phyloP scores from a whole-genome alignment of 805 yeast genomes.

The Babjeviella inositovora region DNA sequence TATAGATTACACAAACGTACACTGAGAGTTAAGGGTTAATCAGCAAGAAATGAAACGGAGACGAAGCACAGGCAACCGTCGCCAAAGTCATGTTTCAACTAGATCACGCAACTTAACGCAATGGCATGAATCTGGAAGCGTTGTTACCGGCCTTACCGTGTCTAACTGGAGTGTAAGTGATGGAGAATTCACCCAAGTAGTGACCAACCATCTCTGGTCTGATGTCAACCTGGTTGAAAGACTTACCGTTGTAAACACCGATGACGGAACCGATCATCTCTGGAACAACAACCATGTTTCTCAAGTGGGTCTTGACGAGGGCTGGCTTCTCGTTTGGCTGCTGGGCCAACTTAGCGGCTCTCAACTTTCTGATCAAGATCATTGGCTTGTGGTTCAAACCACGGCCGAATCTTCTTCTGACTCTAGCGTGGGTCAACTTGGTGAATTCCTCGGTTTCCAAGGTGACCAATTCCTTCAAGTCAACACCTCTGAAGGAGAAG shows the following conservation, averaged over 20 bases:
- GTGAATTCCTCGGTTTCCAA: slow-evolving; percentile 94
- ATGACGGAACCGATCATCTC: slow-evolving; percentile 99
- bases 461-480: slow-evolving; percentile 84
- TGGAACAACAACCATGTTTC: slow-evolving; percentile 98
- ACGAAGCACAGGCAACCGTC: no score
- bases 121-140: no score
- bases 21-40: no score
- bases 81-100: no score
- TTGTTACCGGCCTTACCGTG: slow-evolving; percentile 99
- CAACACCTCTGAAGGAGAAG: slow-evolving; percentile 98
- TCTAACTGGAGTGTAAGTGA: slow-evolving; percentile 98
- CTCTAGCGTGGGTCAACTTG: slow-evolving; percentile 95
- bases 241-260: slow-evolving; percentile 99
- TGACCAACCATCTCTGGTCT: slow-evolving; percentile 99
- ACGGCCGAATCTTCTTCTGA: slow-evolving; percentile 98
- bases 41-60: no score
- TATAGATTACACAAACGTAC: no score
- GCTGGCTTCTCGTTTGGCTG: slow-evolving; percentile 94
- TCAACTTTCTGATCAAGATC: slow-evolving; percentile 93
- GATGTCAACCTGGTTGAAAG: slow-evolving; percentile 96
- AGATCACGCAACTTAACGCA: no score
- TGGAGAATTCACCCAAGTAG: slow-evolving; percentile 99
- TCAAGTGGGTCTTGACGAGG: slow-evolving; percentile 95
- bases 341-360: slow-evolving; percentile 90
- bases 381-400: slow-evolving; percentile 92